Conservation (phyloP, 1,139 yeast genomes). For the Geotrichum europaeum region DNA sequence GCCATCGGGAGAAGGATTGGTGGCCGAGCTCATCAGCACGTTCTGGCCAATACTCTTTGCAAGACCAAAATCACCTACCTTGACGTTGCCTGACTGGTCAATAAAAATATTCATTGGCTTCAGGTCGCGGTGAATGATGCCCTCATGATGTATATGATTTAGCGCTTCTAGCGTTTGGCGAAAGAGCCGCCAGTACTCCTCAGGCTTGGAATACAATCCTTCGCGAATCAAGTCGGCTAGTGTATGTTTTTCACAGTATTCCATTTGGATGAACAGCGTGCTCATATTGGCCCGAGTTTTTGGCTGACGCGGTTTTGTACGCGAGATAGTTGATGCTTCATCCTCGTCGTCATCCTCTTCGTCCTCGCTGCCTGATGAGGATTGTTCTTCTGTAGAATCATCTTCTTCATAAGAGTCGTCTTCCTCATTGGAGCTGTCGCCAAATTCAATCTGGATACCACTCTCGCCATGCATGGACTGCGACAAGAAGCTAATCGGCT, state of each 20-base stretch:
- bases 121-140: constrained; percentile 90
- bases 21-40: constrained; percentile 42
- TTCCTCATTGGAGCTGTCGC: constrained; percentile 24
- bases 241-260: constrained; percentile 93
- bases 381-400: constrained; percentile 13
- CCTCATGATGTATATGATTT: constrained; percentile 85
- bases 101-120: constrained; percentile 96
- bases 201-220: constrained; percentile 64
- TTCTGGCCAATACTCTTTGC: constrained; percentile 57
- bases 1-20: constrained; percentile 29
- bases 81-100: constrained; percentile 79
- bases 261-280: constrained; percentile 88
- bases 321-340: neutral
- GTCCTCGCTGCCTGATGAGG: constrained; percentile 20
- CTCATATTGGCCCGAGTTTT: constrained; percentile 32
- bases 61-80: constrained; percentile 94
- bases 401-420: constrained; percentile 18
- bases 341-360: constrained; percentile 20
- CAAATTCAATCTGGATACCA: constrained; percentile 31
- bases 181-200: constrained; percentile 83
- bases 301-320: neutral
- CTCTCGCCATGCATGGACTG: constrained; percentile 26
- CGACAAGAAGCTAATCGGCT: constrained; percentile 31
- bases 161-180: constrained; percentile 88
- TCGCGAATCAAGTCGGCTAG: constrained; percentile 75